Evolutionary conservation across 495 filamentous ascomycete species (phyloP).

Genomic region (Entonaema liquescens): DNA sequence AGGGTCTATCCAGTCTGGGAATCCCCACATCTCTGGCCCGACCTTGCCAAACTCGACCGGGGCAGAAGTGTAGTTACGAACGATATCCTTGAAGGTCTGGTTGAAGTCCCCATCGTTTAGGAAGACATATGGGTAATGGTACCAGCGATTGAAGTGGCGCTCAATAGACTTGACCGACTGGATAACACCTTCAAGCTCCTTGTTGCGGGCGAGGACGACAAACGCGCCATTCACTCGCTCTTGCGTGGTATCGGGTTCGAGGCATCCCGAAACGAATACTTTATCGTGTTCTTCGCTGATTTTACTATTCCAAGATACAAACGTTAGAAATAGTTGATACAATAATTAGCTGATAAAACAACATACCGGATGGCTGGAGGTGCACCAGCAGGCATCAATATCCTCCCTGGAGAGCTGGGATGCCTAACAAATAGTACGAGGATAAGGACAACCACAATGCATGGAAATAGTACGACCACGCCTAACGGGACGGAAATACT

Average conservation of each 20-base stretch:
- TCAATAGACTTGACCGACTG: conserved; percentile 98
- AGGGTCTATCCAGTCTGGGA: conserved; percentile 93
- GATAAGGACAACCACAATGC: conserved; percentile 90
- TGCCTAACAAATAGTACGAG: conserved; percentile 89
- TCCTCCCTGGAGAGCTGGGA: conserved; percentile 80
- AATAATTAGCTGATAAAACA: background rate
- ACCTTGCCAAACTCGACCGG: conserved; percentile 95
- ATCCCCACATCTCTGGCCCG: conserved; percentile 91
- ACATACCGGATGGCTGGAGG: conserved; percentile 91
- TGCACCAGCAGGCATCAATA: conserved; percentile 87
- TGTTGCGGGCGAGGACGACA: conserved; percentile 94
- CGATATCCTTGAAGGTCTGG: conserved; percentile 84
- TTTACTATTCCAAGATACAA: conserved; percentile 65
- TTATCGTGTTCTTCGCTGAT: conserved; percentile 98
- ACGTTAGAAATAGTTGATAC: background rate
- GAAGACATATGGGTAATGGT: conserved; percentile 98
- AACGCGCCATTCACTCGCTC: conserved; percentile 89
- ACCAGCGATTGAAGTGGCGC: conserved; percentile 99
- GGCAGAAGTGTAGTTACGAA: conserved; percentile 87
- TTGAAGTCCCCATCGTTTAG: conserved; percentile 98
- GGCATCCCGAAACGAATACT: conserved; percentile 91
- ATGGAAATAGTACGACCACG: conserved; percentile 90
- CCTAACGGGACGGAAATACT: conserved; percentile 93
- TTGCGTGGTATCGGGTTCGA: conserved; percentile 70
- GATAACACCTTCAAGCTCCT: conserved; percentile 94